Evolutionary conservation across 768 basidiomycete species (phyloP).

Genomic region (Pseudohyphozyma bogoriensis): DNA sequence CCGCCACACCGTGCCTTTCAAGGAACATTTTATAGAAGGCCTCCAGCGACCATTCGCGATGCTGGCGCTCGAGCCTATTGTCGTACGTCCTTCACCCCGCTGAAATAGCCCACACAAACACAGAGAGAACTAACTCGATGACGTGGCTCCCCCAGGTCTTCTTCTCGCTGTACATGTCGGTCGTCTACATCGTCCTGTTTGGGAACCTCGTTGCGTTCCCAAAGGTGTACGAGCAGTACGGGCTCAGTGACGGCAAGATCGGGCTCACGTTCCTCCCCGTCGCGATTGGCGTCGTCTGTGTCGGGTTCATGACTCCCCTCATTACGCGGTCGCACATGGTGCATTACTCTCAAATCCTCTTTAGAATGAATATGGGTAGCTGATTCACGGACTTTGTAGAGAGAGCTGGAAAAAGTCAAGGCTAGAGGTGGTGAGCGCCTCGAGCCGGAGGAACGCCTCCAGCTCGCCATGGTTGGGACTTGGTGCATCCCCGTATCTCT

Average conservation of each 20-base stretch:
- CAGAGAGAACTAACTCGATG: no score
- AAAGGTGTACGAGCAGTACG: constrained; percentile 12
- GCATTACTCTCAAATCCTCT: no score
- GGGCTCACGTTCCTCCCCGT: constrained; percentile 18
- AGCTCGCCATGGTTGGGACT: constrained; percentile 9
- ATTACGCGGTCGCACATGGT: background rate
- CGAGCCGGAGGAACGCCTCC: constrained; percentile 1
- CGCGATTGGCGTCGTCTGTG: constrained; percentile 7
- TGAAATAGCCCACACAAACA: no score
- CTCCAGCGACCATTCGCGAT: constrained; percentile 54
- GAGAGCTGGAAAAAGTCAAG: background rate
- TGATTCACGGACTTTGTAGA: no score
- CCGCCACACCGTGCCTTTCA: constrained; percentile 46
- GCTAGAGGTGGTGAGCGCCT: background rate
- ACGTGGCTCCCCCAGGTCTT: no score
- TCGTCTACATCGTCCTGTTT: constrained; percentile 4
- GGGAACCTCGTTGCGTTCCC: constrained; percentile 9
- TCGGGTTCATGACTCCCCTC: background rate
- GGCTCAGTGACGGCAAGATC: constrained; percentile 9
- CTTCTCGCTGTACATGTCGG: no score
- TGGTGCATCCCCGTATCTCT: constrained; percentile 3
- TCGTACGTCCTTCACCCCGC: no score
- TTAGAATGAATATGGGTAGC: background rate
- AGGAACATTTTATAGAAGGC: constrained; percentile 49
- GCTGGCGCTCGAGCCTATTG: constrained; percentile 54